Evolutionary conservation across 2,329 filamentous ascomycete genomes (phyloP), one percentile per base, ranked within the genome.

Genomic region (Fusarium nisikadoi): DNA sequence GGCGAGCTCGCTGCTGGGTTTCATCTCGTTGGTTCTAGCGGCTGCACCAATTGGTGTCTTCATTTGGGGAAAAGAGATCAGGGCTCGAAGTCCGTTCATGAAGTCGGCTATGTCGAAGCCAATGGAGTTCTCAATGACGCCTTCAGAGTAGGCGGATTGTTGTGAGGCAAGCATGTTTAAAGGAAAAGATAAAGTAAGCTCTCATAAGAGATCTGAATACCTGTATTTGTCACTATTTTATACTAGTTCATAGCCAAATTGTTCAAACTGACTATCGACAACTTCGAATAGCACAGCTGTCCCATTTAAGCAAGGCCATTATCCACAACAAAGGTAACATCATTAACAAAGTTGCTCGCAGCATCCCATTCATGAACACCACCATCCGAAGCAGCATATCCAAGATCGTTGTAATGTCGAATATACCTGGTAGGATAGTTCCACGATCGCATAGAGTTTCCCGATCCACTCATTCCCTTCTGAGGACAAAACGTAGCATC

Each of bases 31-130:
- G 19, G 54, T 66, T 0, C 6, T 72, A 31, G 70, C 68, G 2
- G 68, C 68, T 1, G 53, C 68, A 5, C 70, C 70, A 1, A 72
- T 72, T 19, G 65, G 8, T 0, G 70, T 72, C 8, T 69, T 72
- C 2, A 45, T 72, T 2, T 72, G 68, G 70, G 70, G 70, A 0
- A 71, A 65, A 35, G 64, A 72, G 23, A 72, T 72, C 5, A 72
- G 70, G 0, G 59, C 58, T 16, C n/a, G 59, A 16, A 72, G 70
- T n/a, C 69, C 70, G 1, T 72, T 72, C 17, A 72, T 72, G 70
- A 64, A 68, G 10, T 57, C 64, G 1, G 64, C 65, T 0, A 69
- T 68, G 65, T 52, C 57, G 1, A 68, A 69, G 50, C 65, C 65
- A 0, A 46, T 69, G 50, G 65, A 64, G 31, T 68, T 68, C n/a